phyloP scores from a whole-genome alignment of 2,329 filamentous ascomycete genomes.

The Zasmidium cellare region DNA sequence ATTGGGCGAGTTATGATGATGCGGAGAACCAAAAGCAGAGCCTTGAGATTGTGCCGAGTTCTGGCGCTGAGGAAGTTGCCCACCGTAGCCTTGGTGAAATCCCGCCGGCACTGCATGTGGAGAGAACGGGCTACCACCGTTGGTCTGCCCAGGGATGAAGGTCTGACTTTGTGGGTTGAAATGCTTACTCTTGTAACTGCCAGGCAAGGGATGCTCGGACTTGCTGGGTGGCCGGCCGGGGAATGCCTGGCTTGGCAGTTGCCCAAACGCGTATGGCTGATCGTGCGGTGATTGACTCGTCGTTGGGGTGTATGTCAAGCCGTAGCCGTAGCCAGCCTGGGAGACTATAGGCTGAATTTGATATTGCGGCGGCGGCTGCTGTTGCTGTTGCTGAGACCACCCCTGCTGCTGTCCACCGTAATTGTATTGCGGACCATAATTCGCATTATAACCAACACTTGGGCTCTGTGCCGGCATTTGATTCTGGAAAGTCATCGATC shows the following conservation, averaged over 20 bases:
- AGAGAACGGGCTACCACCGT: conserved; percentile 24
- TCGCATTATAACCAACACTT: conserved; percentile 16
- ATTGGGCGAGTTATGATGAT: conserved; percentile 19
- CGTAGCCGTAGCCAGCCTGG: conserved; percentile 16
- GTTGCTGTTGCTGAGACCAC: conserved; percentile 33
- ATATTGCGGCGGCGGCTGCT: conserved; percentile 28
- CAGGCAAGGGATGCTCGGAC: conserved; percentile 78
- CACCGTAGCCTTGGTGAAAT: conserved; percentile 8
- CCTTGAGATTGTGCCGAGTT: conserved; percentile 33
- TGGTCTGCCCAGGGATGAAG: conserved; percentile 68
- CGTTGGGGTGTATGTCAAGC: conserved; percentile 25
- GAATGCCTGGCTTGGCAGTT: conserved; percentile 69
- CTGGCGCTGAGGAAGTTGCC: conserved; percentile 30
- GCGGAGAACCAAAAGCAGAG: conserved; percentile 28
- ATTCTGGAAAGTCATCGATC: conserved; percentile 47
- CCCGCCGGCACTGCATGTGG: conserved; percentile 19
- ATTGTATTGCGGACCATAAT: conserved; percentile 28
- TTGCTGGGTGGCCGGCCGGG: conserved; percentile 70
- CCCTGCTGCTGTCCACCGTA: conserved; percentile 19
- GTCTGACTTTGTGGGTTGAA: conserved; percentile 96
- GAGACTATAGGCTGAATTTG: neutral
- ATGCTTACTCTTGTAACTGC: conserved; percentile 77
- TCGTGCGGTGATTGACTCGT: conserved; percentile 37
- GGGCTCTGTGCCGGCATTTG: conserved; percentile 26
- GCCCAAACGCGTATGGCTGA: conserved; percentile 70